Base-by-base conservation (phyloP, 2,329 filamentous ascomycete species). In the Xylariomycetidae sp. region DNA sequence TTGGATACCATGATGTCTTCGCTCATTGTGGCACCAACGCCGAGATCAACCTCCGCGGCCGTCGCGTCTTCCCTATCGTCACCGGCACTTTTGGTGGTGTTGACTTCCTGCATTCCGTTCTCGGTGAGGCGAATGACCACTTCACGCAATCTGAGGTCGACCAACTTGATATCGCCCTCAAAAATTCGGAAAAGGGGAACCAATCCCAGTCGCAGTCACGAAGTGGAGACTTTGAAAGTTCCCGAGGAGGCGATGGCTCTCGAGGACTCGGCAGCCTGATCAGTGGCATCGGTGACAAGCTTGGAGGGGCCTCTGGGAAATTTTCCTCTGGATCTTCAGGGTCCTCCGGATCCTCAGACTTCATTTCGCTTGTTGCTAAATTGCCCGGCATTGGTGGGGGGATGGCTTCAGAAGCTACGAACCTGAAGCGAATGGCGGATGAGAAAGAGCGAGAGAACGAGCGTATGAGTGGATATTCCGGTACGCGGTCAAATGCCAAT, bases 61-160 rank as follows among this genome's bases (percentile, higher is more conserved):
- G 77, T 41, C 70, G 66, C n/a, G 71, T 88, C 7, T 90, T 72
- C 46, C 85, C 85, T 5, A 65, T 90, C 2, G 80, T 88, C 15
- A 90, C 85, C 2, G 78, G 79, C 9, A 77, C 74, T 0, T 92
- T 92, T 59, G 86, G 86, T 25, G 85, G 79, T 45, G 85, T 90
- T 3, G 86, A 90, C 57, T 92, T 92, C 56, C 66, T 90, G 45
- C 86, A 92, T 57, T 88, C 84, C 2, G 85, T 87, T 18, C 62
- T 79, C 30, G 75, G 83, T 37, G 86, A 90, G 57, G 85, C 85
- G 19, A 86, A 77, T 9, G 86, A 92, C 52, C 84, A 89, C 54
- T 87, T 92, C 52, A 85, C 85, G 3, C 86, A 92, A 56, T 87
- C 85, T 12, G 85, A 90, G 56, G 80, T 92, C 22, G 85, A 88